A percentile compares a stretch with the other conserved stretches of the same genome.
phyloP scores from a whole-genome alignment of 2,329 filamentous ascomycete species.

The Aspergillus neoniger region DNA sequence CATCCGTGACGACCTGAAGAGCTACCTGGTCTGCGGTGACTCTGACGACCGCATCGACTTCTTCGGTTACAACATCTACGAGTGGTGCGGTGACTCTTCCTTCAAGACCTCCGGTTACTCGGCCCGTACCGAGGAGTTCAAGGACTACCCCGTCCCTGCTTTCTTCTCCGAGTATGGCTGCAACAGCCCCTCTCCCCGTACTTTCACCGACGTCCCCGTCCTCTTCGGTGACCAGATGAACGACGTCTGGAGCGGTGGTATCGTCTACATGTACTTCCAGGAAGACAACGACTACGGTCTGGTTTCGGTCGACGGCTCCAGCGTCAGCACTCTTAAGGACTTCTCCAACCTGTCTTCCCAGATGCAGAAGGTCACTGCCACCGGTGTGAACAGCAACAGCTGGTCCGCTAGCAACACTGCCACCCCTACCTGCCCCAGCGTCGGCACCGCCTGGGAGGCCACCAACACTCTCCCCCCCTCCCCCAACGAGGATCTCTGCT shows the following conservation, averaged over 20 bases:
- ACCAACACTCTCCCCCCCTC: slow-evolving; percentile 71
- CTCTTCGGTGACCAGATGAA: slow-evolving; percentile 83
- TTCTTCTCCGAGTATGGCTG: slow-evolving; percentile 99
- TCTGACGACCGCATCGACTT: slow-evolving; percentile 77
- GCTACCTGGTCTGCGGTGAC: slow-evolving; percentile 91
- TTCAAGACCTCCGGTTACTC: slow-evolving; percentile 78
- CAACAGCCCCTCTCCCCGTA: slow-evolving; percentile 72
- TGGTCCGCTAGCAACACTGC: slow-evolving; percentile 77
- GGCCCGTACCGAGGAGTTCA: slow-evolving; percentile 81
- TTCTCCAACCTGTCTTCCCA: slow-evolving; percentile 72
- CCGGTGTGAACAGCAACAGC: slow-evolving; percentile 61
- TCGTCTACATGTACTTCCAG: slow-evolving; percentile 98
- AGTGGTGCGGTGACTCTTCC: slow-evolving; percentile 88
- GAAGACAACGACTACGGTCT: slow-evolving; percentile 80
- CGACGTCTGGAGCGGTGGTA: slow-evolving; percentile 86
- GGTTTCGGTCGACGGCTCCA: slow-evolving; percentile 64
- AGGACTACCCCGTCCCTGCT: slow-evolving; percentile 84
- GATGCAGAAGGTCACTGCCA: slow-evolving; percentile 68
- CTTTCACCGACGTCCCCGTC: slow-evolving; percentile 80
- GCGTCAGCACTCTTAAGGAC: slow-evolving; percentile 69
- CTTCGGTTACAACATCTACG: slow-evolving; percentile 99
- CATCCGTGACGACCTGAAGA: slow-evolving; percentile 77
- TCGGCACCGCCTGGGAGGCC: slow-evolving; percentile 68
- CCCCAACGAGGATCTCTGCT: slow-evolving; percentile 76
- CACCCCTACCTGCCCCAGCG: slow-evolving; percentile 68